phyloP scores from a whole-genome alignment of 495 filamentous ascomycete species.

The Pyrenula aspistea region DNA sequence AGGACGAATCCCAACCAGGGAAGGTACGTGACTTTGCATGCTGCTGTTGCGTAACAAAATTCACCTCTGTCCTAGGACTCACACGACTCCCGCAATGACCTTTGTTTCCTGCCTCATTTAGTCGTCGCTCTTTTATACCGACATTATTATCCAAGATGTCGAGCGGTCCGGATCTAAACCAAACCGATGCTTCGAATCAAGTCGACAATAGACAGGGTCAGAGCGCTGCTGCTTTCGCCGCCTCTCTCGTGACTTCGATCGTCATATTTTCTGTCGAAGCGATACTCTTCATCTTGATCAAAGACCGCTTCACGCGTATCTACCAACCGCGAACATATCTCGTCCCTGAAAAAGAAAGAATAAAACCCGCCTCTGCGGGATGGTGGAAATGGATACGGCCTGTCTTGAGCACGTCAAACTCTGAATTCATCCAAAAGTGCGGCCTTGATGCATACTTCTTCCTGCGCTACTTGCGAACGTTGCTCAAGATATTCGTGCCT shows the following conservation, averaged over 20 bases:
- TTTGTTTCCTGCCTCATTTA: background rate
- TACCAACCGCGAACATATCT: constrained; percentile 88
- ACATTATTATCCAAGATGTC: background rate
- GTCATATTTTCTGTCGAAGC: constrained; percentile 70
- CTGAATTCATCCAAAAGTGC: constrained; percentile 90
- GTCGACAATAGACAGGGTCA: background rate
- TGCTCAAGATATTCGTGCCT: constrained; percentile 84
- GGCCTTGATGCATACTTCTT: constrained; percentile 98
- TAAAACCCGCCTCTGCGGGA: constrained; percentile 55
- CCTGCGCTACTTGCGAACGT: constrained; percentile 83
- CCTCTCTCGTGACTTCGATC: constrained; percentile 60
- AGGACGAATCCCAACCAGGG: too few species aligned
- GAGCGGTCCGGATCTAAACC: too few species aligned
- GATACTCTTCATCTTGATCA: constrained; percentile 62
- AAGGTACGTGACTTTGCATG: background rate
- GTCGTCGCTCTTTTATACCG: background rate
- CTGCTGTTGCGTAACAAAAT: background rate
- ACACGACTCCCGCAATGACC: background rate
- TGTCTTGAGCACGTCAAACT: constrained; percentile 65
- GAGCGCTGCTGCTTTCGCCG: constrained; percentile 41
- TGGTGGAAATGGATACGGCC: constrained; percentile 56
- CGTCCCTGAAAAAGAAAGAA: constrained; percentile 78
- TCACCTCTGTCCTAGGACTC: background rate
- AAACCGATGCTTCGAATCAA: background rate
- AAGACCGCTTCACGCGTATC: constrained; percentile 68